A percentile compares a stretch with the other conserved stretches of the same genome.
These are phyloP conservation scores for Aureobasidium musti DNA, from an alignment of 2,329 filamentous ascomycete genomes.

Conservation along the genomic window DNA sequence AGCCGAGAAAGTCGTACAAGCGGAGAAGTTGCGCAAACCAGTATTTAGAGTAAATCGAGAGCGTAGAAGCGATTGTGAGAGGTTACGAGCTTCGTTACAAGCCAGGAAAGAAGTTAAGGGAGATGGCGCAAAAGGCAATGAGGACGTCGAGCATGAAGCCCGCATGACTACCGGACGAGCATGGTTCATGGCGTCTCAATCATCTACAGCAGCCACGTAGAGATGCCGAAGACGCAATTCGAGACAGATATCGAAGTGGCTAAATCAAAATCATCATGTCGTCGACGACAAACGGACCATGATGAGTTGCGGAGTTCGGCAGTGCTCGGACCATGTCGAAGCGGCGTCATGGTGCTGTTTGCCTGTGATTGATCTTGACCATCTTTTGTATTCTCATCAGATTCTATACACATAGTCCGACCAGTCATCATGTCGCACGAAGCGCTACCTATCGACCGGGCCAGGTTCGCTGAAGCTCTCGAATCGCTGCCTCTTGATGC, in stretches of 20 bases:
- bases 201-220: constrained; percentile 10
- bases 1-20: not conserved
- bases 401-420: not conserved
- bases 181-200: constrained; percentile 39
- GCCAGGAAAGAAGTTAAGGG: not conserved
- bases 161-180: constrained; percentile 39
- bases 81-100: not conserved
- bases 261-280: not conserved
- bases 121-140: constrained; percentile 14
- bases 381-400: not conserved
- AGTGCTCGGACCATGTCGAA: constrained; percentile 35
- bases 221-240: not conserved
- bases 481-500: constrained; percentile 64
- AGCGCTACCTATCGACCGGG: constrained; percentile 38
- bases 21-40: constrained; percentile 4
- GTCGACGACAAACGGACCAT: constrained; percentile 23
- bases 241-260: not conserved
- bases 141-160: constrained; percentile 33
- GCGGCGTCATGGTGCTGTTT: constrained; percentile 29
- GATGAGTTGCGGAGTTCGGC: constrained; percentile 30
- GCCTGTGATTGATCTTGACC: constrained; percentile 9
- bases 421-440: constrained; percentile 31
- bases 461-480: constrained; percentile 57
- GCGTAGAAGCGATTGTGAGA: not conserved
- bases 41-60: not conserved